Evolutionary conservation across 345 rosid genomes (phyloP), one percentile per base, ranked within the genome.

Genomic region (Clausena lansium): DNA sequence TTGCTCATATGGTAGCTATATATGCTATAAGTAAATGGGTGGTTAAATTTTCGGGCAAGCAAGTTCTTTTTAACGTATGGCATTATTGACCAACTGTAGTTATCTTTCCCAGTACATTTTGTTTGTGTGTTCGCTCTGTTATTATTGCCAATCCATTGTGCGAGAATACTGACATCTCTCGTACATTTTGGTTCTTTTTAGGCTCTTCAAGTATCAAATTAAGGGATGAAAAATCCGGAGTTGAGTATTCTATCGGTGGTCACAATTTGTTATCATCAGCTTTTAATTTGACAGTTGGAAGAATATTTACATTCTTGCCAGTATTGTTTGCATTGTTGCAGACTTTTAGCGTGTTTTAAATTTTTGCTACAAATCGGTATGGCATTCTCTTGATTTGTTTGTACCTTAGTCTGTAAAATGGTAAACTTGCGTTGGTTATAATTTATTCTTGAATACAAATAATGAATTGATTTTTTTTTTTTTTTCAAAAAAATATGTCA

Each of bases 181-280:
- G 20, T 5, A 47, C 66, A 32, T 50, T 77, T 13, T 70, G 69
- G 78, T 74, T 71, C 41, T 19, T 57, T 82, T 73, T 75, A 95
- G 98, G 98, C 80, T 88, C 98, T 52, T 88, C 98, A 6, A 88
- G 86, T 84, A 86, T 95, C 87, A 83, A 85, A 80, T 73, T 95
- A 74, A 89, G 82, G 86, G 98, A 88, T 19, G 89, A 83, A 52
- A 64, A 57, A 3, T 71, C 88, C 2, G 95, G 89, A 45, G 74
- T 73, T 27, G 83, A 69, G 32, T 87, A 89, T 79, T 67, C 91
- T 0, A 87, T 94, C 0, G 85, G 87, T 11, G 87, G 92, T 47
- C 84, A 90, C 45, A 70, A 89, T 71, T 41, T 94, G 67, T 86
- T 84, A 55, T 80, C 50, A 13, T 45, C 88, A 1, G 87, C 84